Conservation (phyloP, 2,329 filamentous ascomycete species). For the Drechslerella coelobrocha region DNA sequence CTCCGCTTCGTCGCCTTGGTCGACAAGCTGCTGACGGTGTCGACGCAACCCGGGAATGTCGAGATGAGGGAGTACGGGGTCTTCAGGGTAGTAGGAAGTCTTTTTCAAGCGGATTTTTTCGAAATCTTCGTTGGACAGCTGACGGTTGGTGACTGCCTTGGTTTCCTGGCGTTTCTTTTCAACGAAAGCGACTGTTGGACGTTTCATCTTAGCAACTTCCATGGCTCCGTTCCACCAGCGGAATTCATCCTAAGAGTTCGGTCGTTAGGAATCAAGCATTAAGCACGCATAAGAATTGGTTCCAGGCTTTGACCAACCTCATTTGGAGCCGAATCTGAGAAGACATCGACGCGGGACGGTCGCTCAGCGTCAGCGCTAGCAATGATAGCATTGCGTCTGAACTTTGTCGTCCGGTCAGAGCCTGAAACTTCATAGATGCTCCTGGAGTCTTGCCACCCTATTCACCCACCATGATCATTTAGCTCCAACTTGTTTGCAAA, state of each 20-base stretch:
- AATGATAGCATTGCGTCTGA: slow-evolving; percentile 43
- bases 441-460: slow-evolving; percentile 41
- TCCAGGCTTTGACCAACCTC: slow-evolving; percentile 67
- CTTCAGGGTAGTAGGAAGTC: slow-evolving; percentile 56
- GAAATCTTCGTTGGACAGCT: slow-evolving; percentile 52
- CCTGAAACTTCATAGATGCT: slow-evolving; percentile 34
- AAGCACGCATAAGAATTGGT: neutral
- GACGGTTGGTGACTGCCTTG: slow-evolving; percentile 50
- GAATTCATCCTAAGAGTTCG: slow-evolving; percentile 71
- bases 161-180: slow-evolving; percentile 53
- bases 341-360: slow-evolving; percentile 76
- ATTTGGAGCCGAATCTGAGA: slow-evolving; percentile 84
- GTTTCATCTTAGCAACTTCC: slow-evolving; percentile 71
- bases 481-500: neutral
- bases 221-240: slow-evolving; percentile 79
- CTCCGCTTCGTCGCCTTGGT: slow-evolving; percentile 64
- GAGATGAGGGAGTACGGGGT: slow-evolving; percentile 29
- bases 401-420: slow-evolving; percentile 30
- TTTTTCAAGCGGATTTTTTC: slow-evolving; percentile 49
- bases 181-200: slow-evolving; percentile 63
- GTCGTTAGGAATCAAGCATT: slow-evolving; percentile 53
- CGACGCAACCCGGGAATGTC: slow-evolving; percentile 58
- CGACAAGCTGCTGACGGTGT: slow-evolving; percentile 71
- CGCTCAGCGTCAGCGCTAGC: slow-evolving; percentile 27
- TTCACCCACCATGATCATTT: slow-evolving; percentile 37